A percentile compares a stretch with the other conserved stretches of the same genome.
Conservation (phyloP, 306 rosid species). For the Vigna radiata region DNA sequence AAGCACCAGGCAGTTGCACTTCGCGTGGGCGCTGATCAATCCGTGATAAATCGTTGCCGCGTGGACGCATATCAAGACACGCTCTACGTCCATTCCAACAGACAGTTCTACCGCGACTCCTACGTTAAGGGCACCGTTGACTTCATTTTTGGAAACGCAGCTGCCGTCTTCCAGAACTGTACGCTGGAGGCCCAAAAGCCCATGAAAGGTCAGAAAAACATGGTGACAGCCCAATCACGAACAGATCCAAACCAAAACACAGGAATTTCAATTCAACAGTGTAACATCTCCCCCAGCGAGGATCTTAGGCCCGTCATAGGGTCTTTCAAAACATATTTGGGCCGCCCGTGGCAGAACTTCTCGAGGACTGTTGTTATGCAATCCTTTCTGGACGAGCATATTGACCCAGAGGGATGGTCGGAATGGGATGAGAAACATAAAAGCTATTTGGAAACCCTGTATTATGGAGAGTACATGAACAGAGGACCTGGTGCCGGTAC, state of each 20-base stretch:
- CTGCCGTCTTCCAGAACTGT: conserved; percentile 70
- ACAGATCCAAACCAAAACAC: conserved; percentile 70
- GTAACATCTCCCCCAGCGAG: conserved; percentile 53
- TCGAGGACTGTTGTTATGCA: conserved; percentile 76
- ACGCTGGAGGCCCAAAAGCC: conserved; percentile 62
- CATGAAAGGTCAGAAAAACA: conserved; percentile 63
- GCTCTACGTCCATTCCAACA: conserved; percentile 66
- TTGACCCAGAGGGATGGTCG: conserved; percentile 73
- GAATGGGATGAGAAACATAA: conserved; percentile 43
- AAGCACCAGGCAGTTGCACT: conserved; percentile 86
- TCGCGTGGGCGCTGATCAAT: conserved; percentile 64
- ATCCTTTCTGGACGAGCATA: conserved; percentile 50
- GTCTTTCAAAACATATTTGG: conserved; percentile 55
- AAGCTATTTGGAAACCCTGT: conserved; percentile 55
- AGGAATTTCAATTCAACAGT: conserved; percentile 67
- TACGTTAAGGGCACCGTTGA: conserved; percentile 70
- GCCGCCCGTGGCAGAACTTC: conserved; percentile 77
- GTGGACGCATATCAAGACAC: conserved; percentile 79
- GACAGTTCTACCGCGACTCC: conserved; percentile 76
- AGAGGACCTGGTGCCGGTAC: conserved; percentile 71
- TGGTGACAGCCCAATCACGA: conserved; percentile 82
- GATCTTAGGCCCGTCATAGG: conserved; percentile 61
- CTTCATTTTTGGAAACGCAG: conserved; percentile 76
- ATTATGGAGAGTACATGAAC: conserved; percentile 71
- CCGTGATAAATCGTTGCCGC: conserved; percentile 71